phyloP scores from a whole-genome alignment of 192 early-diverging fungal genomes.

The Coemansia sp. region DNA sequence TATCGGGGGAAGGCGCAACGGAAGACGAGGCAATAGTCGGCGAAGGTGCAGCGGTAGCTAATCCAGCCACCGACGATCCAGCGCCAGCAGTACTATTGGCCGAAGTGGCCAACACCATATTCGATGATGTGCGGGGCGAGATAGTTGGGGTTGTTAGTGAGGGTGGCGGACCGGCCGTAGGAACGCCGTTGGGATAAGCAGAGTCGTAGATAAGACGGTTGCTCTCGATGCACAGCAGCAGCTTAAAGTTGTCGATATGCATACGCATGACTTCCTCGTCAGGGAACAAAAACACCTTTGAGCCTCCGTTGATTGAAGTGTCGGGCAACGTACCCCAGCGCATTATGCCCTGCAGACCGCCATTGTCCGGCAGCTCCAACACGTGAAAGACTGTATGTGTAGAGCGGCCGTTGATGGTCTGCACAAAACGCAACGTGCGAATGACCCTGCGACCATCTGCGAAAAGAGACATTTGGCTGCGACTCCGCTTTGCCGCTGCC shows the following conservation, averaged over 20 bases:
- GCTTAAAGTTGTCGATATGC: constrained; percentile 53
- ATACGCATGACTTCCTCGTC: constrained; percentile 49
- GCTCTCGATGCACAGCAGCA: constrained; percentile 46
- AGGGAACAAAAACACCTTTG: constrained; percentile 54
- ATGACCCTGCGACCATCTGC: constrained; percentile 62
- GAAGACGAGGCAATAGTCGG: neutral
- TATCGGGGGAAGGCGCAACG: neutral
- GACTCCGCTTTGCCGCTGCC: constrained; percentile 30
- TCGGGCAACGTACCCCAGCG: constrained; percentile 64
- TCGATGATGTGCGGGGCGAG: neutral
- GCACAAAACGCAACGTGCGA: constrained; percentile 71
- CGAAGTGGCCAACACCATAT: neutral
- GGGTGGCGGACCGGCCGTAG: constrained; percentile 25
- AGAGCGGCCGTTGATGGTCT: constrained; percentile 46
- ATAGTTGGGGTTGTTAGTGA: constrained; percentile 9
- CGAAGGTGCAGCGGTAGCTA: neutral
- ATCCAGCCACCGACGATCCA: neutral
- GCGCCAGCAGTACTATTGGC: neutral
- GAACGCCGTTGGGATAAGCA: constrained; percentile 38
- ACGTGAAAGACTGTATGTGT: constrained; percentile 65
- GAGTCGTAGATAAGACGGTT: constrained; percentile 51
- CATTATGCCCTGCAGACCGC: constrained; percentile 62
- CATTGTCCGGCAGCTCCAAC: constrained; percentile 47
- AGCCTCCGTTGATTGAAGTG: constrained; percentile 64
- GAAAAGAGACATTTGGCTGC: constrained; percentile 40